These are phyloP conservation scores for Melampsora occidentalis DNA, from an alignment of 1,284 basidiomycete species.

Conservation along the genomic window DNA sequence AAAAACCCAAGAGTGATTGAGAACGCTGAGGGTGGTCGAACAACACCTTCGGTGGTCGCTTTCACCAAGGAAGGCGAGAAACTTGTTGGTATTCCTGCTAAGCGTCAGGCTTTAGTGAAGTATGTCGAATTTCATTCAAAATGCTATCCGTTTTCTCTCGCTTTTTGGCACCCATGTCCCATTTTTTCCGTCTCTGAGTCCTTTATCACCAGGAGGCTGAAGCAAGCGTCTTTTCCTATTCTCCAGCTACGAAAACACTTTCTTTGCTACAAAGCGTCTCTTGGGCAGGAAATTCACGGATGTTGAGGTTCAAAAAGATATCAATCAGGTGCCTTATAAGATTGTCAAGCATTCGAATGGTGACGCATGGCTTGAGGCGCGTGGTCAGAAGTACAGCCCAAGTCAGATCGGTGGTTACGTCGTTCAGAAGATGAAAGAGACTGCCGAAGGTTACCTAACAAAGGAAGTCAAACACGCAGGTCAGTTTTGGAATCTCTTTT, in stretches of 20 bases:
- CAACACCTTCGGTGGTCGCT: conserved; percentile 95
- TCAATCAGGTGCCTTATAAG: conserved; percentile 67
- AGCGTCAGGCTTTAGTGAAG: conserved; percentile 97
- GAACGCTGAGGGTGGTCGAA: conserved; percentile 95
- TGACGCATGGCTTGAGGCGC: conserved; percentile 71
- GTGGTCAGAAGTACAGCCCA: conserved; percentile 62
- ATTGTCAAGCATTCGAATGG: conserved; percentile 68
- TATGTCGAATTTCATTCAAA: conserved; percentile 55
- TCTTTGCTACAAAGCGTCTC: conserved; percentile 83
- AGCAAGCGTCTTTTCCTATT: not conserved
- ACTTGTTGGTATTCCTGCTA: conserved; percentile 90
- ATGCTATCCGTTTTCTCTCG: too few species aligned
- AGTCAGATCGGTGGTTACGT: conserved; percentile 72
- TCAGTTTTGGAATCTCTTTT: conserved; percentile 47
- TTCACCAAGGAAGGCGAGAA: conserved; percentile 88
- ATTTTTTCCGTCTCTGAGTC: conserved; percentile 51
- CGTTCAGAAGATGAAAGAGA: conserved; percentile 92
- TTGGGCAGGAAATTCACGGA: conserved; percentile 93
- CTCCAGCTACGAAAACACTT: conserved; percentile 48
- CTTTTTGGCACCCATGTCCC: conserved; percentile 67
- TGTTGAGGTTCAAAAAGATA: conserved; percentile 87
- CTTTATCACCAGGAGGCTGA: not conserved
- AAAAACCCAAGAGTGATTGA: conserved; percentile 91
- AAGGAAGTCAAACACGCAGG: conserved; percentile 84
- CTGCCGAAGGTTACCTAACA: conserved; percentile 85